Conservation (phyloP, 306 rosid species). For the Ochetophila trinervis region DNA sequence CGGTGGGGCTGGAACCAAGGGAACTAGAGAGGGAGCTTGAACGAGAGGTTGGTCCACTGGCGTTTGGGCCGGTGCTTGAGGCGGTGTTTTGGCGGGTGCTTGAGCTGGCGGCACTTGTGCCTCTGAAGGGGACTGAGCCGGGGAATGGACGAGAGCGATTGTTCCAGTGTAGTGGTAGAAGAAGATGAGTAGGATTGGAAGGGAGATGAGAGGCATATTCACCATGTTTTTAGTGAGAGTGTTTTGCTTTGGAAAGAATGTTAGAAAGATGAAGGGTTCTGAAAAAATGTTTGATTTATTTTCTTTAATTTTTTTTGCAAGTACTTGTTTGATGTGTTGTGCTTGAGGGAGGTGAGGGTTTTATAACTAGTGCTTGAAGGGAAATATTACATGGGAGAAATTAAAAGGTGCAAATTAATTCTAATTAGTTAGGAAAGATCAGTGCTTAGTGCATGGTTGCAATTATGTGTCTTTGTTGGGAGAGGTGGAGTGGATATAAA, state of each 20-base stretch:
- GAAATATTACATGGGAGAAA: not conserved
- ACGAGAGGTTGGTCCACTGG: conserved; percentile 15
- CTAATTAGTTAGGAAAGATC: too few relatives aligned
- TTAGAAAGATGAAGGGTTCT: not conserved
- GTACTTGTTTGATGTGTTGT: not conserved
- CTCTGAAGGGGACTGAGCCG: not conserved
- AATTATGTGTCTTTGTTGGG: too few relatives aligned
- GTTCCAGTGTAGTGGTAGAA: too few relatives aligned
- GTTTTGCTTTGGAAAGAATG: not conserved
- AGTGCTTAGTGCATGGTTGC: too few relatives aligned
- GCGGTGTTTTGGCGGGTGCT: not conserved
- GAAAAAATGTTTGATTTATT: not conserved
- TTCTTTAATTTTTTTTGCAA: not conserved
- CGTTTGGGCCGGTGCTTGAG: not conserved
- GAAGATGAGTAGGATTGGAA: not conserved
- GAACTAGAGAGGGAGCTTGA: conserved; percentile 35
- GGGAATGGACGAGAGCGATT: too few relatives aligned
- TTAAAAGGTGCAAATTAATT: too few relatives aligned
- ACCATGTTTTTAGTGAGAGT: conserved; percentile 9
- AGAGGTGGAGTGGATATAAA: too few relatives aligned
- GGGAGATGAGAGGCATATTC: not conserved
- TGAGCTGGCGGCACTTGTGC: too few relatives aligned
- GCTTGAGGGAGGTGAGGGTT: not conserved
- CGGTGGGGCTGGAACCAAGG: conserved; percentile 14
- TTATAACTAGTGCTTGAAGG: not conserved